Conservation (phyloP, 2,329 filamentous ascomycete genomes). For the Sporothrix pseudoabietina region DNA sequence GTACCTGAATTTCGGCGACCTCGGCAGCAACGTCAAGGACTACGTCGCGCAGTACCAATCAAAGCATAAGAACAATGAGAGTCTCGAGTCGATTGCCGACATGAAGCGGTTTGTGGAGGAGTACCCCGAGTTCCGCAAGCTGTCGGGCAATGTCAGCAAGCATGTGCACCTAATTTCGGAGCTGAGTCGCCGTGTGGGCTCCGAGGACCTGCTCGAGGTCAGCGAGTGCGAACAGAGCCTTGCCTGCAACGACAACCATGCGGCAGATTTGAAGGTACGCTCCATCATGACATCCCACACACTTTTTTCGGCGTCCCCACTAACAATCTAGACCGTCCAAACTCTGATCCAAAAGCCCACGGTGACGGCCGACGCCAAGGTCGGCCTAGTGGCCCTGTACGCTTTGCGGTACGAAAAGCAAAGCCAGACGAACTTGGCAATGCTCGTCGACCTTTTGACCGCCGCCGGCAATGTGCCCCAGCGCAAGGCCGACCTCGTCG, state of each 20-base stretch:
- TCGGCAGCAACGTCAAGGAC: constrained; percentile 95
- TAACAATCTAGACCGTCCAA: constrained; percentile 68
- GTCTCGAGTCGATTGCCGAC: constrained; percentile 94
- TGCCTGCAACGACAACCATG: constrained; percentile 95
- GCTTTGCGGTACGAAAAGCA: constrained; percentile 89
- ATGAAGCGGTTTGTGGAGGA: constrained; percentile 99
- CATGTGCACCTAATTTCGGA: constrained; percentile 96
- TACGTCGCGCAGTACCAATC: constrained; percentile 98
- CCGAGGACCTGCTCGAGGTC: constrained; percentile 88
- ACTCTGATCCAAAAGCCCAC: constrained; percentile 77
- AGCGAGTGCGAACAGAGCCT: constrained; percentile 96
- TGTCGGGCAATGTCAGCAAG: constrained; percentile 97
- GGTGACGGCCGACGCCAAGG: constrained; percentile 79
- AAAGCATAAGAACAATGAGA: constrained; percentile 93
- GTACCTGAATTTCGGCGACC: constrained; percentile 95
- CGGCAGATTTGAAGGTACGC: constrained; percentile 78
- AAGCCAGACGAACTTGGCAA: constrained; percentile 75
- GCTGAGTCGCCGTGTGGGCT: constrained; percentile 81
- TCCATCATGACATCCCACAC: not conserved
- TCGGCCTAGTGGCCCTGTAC: constrained; percentile 90
- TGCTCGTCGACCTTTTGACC: constrained; percentile 82
- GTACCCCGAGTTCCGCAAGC: constrained; percentile 94
- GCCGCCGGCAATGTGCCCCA: constrained; percentile 80
- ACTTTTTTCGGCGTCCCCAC: not conserved
- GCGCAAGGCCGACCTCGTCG: constrained; percentile 75